Evolutionary conservation across 306 rosid species (phyloP).

Genomic region (Sicyos edulis): DNA sequence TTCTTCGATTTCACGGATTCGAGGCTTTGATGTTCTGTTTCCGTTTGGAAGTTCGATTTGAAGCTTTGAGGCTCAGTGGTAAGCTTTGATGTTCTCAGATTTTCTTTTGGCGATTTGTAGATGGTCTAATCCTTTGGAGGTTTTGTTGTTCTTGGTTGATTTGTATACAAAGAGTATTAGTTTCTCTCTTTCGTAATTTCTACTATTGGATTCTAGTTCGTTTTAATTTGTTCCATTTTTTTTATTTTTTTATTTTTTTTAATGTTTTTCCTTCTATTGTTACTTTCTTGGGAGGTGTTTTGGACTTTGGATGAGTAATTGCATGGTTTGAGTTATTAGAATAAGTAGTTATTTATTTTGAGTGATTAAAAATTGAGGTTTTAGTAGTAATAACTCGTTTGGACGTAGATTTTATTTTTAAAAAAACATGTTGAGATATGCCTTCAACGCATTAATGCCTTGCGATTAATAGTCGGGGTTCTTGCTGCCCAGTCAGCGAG

Average conservation of each 20-base stretch:
- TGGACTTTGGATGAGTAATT: too few species aligned
- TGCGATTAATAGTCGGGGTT: too few species aligned
- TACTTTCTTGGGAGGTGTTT: background rate
- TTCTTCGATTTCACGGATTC: background rate
- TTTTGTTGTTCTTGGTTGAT: constrained; percentile 6
- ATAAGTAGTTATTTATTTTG: too few species aligned
- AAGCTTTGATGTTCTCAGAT: constrained; percentile 12
- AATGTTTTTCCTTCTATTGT: background rate
- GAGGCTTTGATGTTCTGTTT: constrained; percentile 9
- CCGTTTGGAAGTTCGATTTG: background rate
- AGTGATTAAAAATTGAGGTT: too few species aligned
- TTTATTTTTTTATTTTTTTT: too few species aligned
- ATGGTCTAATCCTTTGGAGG: background rate
- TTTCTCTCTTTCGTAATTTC: background rate
- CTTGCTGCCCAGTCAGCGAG: too few species aligned
- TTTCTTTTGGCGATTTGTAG: background rate
- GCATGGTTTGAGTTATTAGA: too few species aligned
- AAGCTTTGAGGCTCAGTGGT: background rate
- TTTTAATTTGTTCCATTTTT: too few species aligned
- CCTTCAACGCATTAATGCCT: too few species aligned
- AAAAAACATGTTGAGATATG: too few species aligned
- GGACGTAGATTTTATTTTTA: too few species aligned
- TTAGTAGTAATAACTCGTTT: too few species aligned
- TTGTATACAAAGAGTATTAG: background rate
- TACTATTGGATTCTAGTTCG: background rate